A percentile compares a stretch with the other conserved stretches of the same genome.
Evolutionary conservation across 352 stramenopile species (phyloP).

Genomic region (Elongisporangium undulatum): DNA sequence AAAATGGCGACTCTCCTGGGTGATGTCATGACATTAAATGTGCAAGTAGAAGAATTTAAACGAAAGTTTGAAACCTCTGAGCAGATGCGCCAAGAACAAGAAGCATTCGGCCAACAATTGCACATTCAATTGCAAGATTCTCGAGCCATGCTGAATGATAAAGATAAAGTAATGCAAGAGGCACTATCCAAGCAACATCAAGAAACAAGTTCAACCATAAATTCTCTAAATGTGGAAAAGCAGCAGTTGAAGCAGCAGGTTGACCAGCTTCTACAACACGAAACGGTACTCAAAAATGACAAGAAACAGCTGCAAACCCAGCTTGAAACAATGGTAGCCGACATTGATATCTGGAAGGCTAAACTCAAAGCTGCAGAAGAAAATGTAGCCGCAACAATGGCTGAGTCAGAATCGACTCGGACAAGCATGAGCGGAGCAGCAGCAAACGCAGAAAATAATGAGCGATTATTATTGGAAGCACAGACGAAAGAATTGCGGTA

Average conservation of each 20-base stretch:
- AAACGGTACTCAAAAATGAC: slow-evolving; percentile 25
- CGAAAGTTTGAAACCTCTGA: slow-evolving; percentile 63
- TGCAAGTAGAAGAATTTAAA: slow-evolving; percentile 72
- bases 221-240: slow-evolving; percentile 30
- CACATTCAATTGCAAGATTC: slow-evolving; percentile 52
- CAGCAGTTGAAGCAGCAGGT: slow-evolving; percentile 36
- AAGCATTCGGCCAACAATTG: slow-evolving; percentile 43
- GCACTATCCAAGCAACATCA: slow-evolving; percentile 32
- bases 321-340: slow-evolving; percentile 23
- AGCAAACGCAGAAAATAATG: slow-evolving; percentile 24
- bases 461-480: slow-evolving; percentile 56
- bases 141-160: slow-evolving; percentile 34
- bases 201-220: slow-evolving; percentile 22
- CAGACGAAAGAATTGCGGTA: slow-evolving; percentile 72
- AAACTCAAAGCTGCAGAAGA: slow-evolving; percentile 22
- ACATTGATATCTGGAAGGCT: slow-evolving; percentile 33
- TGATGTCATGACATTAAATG: slow-evolving; percentile 70
- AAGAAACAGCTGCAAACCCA: slow-evolving; percentile 29
- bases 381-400: slow-evolving; percentile 2
- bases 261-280: slow-evolving; percentile 25
- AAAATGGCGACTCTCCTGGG: slow-evolving; percentile 59
- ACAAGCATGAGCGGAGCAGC: slow-evolving; percentile 6
- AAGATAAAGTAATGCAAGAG: slow-evolving; percentile 37
- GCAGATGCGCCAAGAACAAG: slow-evolving; percentile 60
- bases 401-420: slow-evolving; percentile 10